A percentile compares a stretch with the other conserved stretches of the same genome.
These are phyloP conservation scores for Globisporangium yorkense DNA, from an alignment of 352 stramenopile genomes.

Conservation along the genomic window DNA sequence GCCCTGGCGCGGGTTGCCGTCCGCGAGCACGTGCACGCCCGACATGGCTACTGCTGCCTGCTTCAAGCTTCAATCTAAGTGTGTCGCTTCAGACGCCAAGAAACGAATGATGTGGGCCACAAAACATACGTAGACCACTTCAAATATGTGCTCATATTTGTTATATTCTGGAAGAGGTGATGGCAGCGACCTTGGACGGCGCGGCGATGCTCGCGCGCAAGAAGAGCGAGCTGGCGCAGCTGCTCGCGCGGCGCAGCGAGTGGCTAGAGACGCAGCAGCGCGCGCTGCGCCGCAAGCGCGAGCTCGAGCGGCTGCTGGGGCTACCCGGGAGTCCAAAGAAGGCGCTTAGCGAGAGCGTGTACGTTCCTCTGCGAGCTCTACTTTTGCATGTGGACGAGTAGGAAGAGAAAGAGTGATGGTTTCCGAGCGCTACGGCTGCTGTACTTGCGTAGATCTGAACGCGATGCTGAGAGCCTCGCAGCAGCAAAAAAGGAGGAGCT, in stretches of 20 bases:
- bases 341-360: not conserved
- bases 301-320: constrained; percentile 8
- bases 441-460: not conserved
- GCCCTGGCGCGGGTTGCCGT: constrained; percentile 66
- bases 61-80: no score
- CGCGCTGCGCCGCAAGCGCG: constrained; percentile 13
- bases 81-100: no score
- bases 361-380: no score
- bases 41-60: constrained; percentile 31
- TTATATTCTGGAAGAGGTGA: not conserved
- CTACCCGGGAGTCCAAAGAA: not conserved
- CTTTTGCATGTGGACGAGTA: no score
- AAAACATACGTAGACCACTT: no score
- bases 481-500: constrained; percentile 31
- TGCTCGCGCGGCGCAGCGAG: constrained; percentile 13
- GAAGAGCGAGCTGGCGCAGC: constrained; percentile 14
- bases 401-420: not conserved
- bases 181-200: not conserved
- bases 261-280: constrained; percentile 25
- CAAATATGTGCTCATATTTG: no score
- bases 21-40: constrained; percentile 64
- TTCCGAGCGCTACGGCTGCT: not conserved
- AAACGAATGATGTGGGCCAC: no score
- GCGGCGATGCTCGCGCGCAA: constrained; percentile 5
- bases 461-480: not conserved